These are phyloP conservation scores for Chalciporus piperatus DNA, from an alignment of 768 basidiomycete genomes.

Conservation along the genomic window DNA sequence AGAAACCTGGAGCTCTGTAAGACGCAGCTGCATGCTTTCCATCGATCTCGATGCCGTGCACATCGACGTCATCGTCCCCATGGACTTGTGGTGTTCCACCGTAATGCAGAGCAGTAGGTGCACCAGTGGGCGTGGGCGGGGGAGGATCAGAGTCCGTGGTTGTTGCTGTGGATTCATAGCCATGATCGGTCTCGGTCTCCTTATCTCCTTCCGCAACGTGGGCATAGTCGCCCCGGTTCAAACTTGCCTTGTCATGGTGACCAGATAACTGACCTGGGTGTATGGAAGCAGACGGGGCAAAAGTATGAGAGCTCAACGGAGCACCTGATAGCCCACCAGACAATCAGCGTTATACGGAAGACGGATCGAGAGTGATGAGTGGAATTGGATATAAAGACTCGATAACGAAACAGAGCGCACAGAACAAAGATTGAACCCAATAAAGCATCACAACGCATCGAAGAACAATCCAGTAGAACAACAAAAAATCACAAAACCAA, in stretches of 20 bases:
- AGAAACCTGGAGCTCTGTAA: conserved; percentile 1
- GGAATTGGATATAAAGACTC: not conserved
- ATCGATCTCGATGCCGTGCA: conserved; percentile 8
- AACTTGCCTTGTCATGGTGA: conserved; percentile 1
- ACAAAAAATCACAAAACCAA: conserved; percentile 3
- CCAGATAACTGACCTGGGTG: conserved; percentile 1
- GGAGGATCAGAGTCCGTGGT: conserved; percentile 27
- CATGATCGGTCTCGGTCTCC: conserved; percentile 24
- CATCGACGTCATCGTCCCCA: conserved; percentile 14
- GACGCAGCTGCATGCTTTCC: not conserved
- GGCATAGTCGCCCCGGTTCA: conserved; percentile 7
- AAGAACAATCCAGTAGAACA: not conserved
- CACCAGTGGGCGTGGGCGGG: conserved; percentile 25
- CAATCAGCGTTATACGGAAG: conserved; percentile 9
- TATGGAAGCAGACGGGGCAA: not conserved
- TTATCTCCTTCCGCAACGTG: conserved; percentile 3
- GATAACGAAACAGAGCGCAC: not conserved
- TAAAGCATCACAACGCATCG: not conserved
- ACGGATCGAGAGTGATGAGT: not conserved
- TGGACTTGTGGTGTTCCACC: conserved; percentile 6
- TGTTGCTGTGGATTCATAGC: conserved; percentile 26
- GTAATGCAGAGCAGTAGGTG: conserved; percentile 2
- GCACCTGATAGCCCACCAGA: conserved; percentile 12
- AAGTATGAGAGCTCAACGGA: conserved; percentile 3
- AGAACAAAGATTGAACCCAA: not conserved